A percentile compares a stretch with the other conserved stretches of the same genome.
These are phyloP conservation scores for Ephemerocybe angulata DNA, from an alignment of 768 basidiomycete species.

Conservation along the genomic window DNA sequence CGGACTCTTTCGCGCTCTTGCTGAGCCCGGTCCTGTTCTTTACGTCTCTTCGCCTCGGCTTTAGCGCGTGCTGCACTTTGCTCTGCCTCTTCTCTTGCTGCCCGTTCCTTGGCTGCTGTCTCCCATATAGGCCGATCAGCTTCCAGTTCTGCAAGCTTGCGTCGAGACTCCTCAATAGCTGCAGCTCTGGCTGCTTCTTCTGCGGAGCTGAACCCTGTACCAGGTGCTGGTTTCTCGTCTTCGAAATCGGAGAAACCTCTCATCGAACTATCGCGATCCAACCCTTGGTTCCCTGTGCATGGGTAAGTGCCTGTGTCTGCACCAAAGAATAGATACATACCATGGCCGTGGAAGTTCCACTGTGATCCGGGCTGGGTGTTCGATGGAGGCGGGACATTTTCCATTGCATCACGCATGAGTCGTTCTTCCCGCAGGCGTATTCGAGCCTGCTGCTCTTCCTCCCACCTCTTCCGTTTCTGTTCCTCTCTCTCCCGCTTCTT, in stretches of 20 bases:
- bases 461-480: slow-evolving; percentile 38
- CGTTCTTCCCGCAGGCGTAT: slow-evolving; percentile 33
- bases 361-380: not conserved
- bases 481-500: slow-evolving; percentile 38
- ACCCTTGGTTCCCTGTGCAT: not conserved
- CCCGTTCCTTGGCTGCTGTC: slow-evolving; percentile 44
- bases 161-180: slow-evolving; percentile 58
- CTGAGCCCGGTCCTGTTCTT: slow-evolving; percentile 29
- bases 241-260: slow-evolving; percentile 19
- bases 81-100: slow-evolving; percentile 39
- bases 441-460: slow-evolving; percentile 34
- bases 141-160: slow-evolving; percentile 67
- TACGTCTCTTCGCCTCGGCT: slow-evolving; percentile 23
- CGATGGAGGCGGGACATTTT: slow-evolving; percentile 27
- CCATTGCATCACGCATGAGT: slow-evolving; percentile 40
- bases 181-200: slow-evolving; percentile 37
- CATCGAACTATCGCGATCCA: slow-evolving; percentile 2
- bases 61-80: slow-evolving; percentile 28
- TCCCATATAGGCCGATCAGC: slow-evolving; percentile 62
- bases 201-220: not conserved
- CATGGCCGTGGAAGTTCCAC: not conserved
- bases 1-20: slow-evolving; percentile 4
- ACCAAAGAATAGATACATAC: not conserved
- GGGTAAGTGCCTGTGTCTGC: not conserved
- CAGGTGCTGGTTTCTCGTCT: slow-evolving; percentile 44